Evolutionary conservation across 805 yeast genomes (phyloP), one percentile per base, ranked within the genome.

Genomic region (Barnettozyma vustinii): DNA sequence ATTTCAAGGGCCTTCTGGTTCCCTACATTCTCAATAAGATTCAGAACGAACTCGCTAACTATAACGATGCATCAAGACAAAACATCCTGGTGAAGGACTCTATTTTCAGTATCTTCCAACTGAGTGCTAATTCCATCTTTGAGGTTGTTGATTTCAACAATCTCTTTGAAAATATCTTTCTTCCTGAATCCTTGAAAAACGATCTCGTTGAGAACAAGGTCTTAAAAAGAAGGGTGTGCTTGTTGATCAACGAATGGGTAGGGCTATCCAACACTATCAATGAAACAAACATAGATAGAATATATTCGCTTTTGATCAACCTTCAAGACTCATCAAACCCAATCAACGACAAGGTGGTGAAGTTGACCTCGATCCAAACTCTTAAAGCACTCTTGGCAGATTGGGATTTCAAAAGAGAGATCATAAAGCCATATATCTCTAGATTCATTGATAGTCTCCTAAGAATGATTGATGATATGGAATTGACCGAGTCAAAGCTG

Each of bases 161-260:
- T 40, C 64, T 88, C 20, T 72, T 89, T 48, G 63, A 59, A 2
- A 75, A 76, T 19, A 75, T 79, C 7, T 79, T 89, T 52, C 67
- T 87, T n/a, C 96, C 96, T 0, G 83, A 83, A 47, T 68, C 71
- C 1, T 43, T 54, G 5, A 71, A 71, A 43, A 70, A 71, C 42
- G 65, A 70, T 37, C 54, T 67, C n/a, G 71, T 77, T 40, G 77
- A 84, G 54, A 71, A 73, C 45, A 79, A 80, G 47, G 76, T 94
- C 8, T 68, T 92, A 46, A 80, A 84, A 55, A 74, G 98, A 60
- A 77, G 98, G 53, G 75, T 87, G 4, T 84, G 94, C 53, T 66
- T 86, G 33, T 77, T 92, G 33, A 77, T 91, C 8, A 75, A 81
- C 35, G 95, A 89, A 51, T 92, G 98, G 97, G 70, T 84, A 2